phyloP scores from a whole-genome alignment of 352 stramenopile genomes.

The Globisporangium parvum region DNA sequence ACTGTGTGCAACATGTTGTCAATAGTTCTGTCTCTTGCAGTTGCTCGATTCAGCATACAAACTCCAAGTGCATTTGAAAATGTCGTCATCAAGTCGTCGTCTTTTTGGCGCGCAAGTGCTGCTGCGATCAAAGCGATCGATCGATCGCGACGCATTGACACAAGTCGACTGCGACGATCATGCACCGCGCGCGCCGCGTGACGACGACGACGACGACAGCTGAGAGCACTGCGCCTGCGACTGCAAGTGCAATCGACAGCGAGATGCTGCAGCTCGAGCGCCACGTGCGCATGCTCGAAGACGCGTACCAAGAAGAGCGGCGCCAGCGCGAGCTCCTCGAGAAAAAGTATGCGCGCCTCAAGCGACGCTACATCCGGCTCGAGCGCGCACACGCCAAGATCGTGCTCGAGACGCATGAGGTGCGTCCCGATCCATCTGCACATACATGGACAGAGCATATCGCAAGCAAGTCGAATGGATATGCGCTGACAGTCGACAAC shows the following conservation, averaged over 20 bases:
- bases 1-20: neutral
- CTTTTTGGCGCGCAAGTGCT: neutral
- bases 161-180: neutral
- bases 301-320: slow-evolving; percentile 38
- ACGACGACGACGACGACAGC: neutral
- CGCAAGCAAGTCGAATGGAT: neutral
- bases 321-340: slow-evolving; percentile 44
- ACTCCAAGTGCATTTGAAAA: too few relatives aligned
- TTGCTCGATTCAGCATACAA: too few relatives aligned
- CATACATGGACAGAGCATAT: neutral
- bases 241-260: neutral
- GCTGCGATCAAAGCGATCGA: neutral
- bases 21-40: too few relatives aligned
- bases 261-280: slow-evolving; percentile 18
- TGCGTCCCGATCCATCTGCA: neutral
- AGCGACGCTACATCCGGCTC: slow-evolving; percentile 56
- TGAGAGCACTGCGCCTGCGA: neutral
- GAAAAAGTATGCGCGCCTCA: slow-evolving; percentile 68
- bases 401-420: slow-evolving; percentile 16
- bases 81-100: neutral
- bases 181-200: neutral
- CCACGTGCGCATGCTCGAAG: slow-evolving; percentile 34
- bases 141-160: neutral
- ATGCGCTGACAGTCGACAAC: slow-evolving; percentile 6
- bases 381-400: slow-evolving; percentile 44